phyloP scores from a whole-genome alignment of 2,329 filamentous ascomycete genomes.

The Paraphaeosphaeria minitans region DNA sequence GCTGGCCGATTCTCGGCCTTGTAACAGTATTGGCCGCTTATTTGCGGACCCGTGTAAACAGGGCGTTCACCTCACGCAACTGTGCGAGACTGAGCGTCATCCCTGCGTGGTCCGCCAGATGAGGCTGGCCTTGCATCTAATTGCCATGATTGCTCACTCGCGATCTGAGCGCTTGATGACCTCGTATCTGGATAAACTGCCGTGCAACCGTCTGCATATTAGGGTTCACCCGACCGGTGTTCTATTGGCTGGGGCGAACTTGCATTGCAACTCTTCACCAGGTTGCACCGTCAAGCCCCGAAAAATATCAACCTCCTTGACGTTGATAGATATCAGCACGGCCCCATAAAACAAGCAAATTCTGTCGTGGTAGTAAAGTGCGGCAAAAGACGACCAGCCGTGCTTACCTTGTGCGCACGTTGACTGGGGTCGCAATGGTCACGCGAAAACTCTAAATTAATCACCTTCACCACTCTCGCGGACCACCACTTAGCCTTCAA shows the following conservation, averaged over 20 bases:
- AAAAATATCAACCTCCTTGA: neutral
- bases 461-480: constrained; percentile 12
- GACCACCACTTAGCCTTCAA: constrained; percentile 16
- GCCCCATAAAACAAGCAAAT: constrained; percentile 9
- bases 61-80: neutral
- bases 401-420: constrained; percentile 14
- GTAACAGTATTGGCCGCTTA: neutral
- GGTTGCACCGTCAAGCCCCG: neutral
- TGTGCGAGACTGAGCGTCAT: neutral
- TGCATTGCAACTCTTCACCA: constrained; percentile 1
- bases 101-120: neutral
- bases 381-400: constrained; percentile 4
- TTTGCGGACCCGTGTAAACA: neutral
- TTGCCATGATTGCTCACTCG: neutral
- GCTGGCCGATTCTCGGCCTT: neutral
- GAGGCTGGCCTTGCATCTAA: neutral
- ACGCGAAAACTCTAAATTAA: constrained; percentile 34
- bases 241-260: constrained; percentile 8
- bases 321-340: neutral
- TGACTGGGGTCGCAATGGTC: constrained; percentile 15
- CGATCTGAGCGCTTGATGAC: neutral
- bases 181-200: constrained; percentile 4
- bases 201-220: constrained; percentile 3
- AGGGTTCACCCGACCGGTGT: neutral
- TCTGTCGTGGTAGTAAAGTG: neutral